Base-by-base conservation (phyloP, 2,329 filamentous ascomycete genomes). In the Calonectria hongkongensis region DNA sequence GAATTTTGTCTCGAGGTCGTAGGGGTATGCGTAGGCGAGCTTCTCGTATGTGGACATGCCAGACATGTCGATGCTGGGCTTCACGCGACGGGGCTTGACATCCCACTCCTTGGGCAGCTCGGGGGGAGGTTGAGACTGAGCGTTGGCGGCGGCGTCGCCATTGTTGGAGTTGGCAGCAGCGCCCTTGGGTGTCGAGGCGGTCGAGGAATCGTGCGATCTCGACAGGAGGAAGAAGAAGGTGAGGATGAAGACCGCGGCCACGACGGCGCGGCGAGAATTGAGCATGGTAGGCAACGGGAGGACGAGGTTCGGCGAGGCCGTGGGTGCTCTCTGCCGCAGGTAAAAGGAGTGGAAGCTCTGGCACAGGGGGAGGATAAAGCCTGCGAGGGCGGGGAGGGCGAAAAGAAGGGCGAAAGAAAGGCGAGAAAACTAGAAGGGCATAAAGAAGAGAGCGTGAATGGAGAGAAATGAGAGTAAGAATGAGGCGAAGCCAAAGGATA, bases 1-100 rank as follows among this genome's bases (percentile, higher is more conserved):
- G 84, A 98, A 98, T 84, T 96, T 98, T 78, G 89, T 85, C 81
- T 95, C 92, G 74, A 96, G 89, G 81, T 98, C 94, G 88, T 98
- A 99, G 25, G 96, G 95, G 84, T 97, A 98, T 79, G 97, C 94
- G 87, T 98, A 98, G 66, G 93, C 93, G 70, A 99, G 91, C 86
- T 97, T 98, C 87, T 90, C 94, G 88, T 87, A 88, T 66, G 96
- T 89, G 18, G 94, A 92, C 85, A 94, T 92, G 81, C 89, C 90
- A 71, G 92, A 91, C 81, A 94, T 89, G 83, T 96, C 93, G 67
- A 92, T 88, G 77, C 95, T 85, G 66, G 88, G 79, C 62, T 81
- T 76, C 50, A 79, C 79, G 47, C 81, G 77, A 51, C 69, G 74
- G 47, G 75, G 70, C 58, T 78, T 77, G 5, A 74, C 64, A 41